These are phyloP conservation scores for Hypoxylon rubiginosum DNA, from an alignment of 2,329 filamentous ascomycete species.

Conservation along the genomic window DNA sequence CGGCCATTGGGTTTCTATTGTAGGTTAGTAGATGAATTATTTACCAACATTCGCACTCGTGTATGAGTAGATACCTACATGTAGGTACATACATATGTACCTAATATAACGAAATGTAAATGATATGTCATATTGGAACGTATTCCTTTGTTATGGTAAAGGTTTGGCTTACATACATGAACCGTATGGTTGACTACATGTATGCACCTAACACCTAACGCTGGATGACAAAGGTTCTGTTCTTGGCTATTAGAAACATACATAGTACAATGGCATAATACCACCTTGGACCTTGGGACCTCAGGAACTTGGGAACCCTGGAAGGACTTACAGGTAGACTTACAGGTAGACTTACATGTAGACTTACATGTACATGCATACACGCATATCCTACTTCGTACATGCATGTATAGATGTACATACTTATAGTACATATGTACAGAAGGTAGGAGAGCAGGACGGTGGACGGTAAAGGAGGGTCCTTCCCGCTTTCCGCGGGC, in stretches of 20 bases:
- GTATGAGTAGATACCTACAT: slow-evolving; percentile 16
- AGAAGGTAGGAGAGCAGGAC: slow-evolving; percentile 25
- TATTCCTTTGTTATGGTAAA: slow-evolving; percentile 21
- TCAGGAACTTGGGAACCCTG: not conserved
- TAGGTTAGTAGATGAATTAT: not conserved
- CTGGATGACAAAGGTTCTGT: not conserved
- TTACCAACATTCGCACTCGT: not conserved
- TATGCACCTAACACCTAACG: slow-evolving; percentile 3
- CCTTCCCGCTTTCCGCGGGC: slow-evolving; percentile 51
- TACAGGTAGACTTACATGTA: no score
- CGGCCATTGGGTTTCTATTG: not conserved
- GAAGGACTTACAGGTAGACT: not conserved
- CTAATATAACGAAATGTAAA: not conserved
- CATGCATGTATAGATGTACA: not conserved
- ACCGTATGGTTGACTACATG: not conserved
- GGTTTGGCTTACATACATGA: slow-evolving; percentile 32
- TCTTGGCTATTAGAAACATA: slow-evolving; percentile 27
- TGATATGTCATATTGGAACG: slow-evolving; percentile 8
- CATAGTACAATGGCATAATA: slow-evolving; percentile 17
- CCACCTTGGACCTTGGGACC: not conserved
- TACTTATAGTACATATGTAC: not conserved
- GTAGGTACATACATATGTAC: not conserved
- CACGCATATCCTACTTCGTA: not conserved
- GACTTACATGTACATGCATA: not conserved
- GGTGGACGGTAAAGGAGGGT: slow-evolving; percentile 41